Evolutionary conservation across 352 stramenopile genomes (phyloP).

Genomic region (Ophiocytium majus): DNA sequence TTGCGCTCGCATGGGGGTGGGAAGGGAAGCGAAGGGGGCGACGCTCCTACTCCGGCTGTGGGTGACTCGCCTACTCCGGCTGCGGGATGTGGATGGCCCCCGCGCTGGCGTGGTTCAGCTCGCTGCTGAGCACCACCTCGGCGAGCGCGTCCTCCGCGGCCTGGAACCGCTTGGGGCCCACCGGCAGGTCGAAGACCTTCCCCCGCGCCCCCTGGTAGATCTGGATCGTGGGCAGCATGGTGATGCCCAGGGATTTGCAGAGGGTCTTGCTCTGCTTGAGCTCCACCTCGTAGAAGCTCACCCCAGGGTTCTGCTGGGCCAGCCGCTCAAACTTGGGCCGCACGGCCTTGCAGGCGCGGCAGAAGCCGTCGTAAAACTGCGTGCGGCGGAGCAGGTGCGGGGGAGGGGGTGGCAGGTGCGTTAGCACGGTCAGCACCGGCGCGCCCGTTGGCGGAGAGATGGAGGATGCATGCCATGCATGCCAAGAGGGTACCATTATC

Average conservation of each 20-base stretch:
- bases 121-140: not conserved
- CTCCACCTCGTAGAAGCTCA: not conserved
- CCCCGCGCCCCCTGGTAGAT: not conserved
- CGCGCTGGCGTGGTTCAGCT: not conserved
- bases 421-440: too few relatives aligned
- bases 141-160: not conserved
- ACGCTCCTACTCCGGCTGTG: too few relatives aligned
- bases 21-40: too few relatives aligned
- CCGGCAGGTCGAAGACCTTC: not conserved
- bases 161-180: conserved; percentile 14
- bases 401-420: too few relatives aligned
- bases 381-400: not conserved
- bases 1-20: too few relatives aligned
- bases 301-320: conserved; percentile 5
- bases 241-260: conserved; percentile 17
- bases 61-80: too few relatives aligned
- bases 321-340: not conserved
- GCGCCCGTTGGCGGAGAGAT: too few relatives aligned
- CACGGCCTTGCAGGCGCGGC: conserved; percentile 10
- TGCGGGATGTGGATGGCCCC: conserved; percentile 1
- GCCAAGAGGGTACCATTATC: too few relatives aligned
- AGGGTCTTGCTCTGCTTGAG: not conserved
- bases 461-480: too few relatives aligned
- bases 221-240: conserved; percentile 16
- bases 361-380: conserved; percentile 20